Percentiles rank a stretch among this genome's conserved stretches.
These are phyloP conservation scores for Lenwebbia sp. DNA, from an alignment of 345 rosid genomes.

Conservation along the genomic window DNA sequence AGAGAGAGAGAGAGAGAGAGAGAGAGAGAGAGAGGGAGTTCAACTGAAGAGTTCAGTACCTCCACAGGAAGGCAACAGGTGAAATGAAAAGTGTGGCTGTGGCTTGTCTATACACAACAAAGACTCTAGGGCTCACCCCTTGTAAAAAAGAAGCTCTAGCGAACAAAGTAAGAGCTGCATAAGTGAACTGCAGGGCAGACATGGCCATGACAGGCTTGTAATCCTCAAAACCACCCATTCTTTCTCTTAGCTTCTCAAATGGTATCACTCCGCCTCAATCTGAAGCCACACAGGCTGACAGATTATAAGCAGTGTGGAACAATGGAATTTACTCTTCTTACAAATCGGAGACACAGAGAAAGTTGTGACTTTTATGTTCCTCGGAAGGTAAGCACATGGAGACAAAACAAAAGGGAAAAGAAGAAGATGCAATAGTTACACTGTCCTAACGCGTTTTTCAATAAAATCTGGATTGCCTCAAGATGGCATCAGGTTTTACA, in stretches of 20 bases:
- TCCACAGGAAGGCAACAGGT: constrained; percentile 19
- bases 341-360: background rate
- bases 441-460: background rate
- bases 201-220: constrained; percentile 26
- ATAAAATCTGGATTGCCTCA: background rate
- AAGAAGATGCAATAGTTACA: background rate
- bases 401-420: background rate
- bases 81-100: constrained; percentile 21
- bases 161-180: constrained; percentile 12
- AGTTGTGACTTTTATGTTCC: background rate
- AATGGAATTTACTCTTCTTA: background rate
- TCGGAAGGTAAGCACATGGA: background rate
- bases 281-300: background rate
- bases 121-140: constrained; percentile 30
- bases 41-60: background rate
- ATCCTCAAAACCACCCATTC: constrained; percentile 8
- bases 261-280: no score
- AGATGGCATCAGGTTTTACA: background rate
- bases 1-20: background rate
- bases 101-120: constrained; percentile 27
- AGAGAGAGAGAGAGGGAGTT: background rate
- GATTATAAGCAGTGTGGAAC: background rate
- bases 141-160: constrained; percentile 21
- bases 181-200: constrained; percentile 17
- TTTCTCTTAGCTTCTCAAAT: background rate